phyloP scores from a whole-genome alignment of 2,329 filamentous ascomycete genomes.

The Aureobasidium melanogenum region DNA sequence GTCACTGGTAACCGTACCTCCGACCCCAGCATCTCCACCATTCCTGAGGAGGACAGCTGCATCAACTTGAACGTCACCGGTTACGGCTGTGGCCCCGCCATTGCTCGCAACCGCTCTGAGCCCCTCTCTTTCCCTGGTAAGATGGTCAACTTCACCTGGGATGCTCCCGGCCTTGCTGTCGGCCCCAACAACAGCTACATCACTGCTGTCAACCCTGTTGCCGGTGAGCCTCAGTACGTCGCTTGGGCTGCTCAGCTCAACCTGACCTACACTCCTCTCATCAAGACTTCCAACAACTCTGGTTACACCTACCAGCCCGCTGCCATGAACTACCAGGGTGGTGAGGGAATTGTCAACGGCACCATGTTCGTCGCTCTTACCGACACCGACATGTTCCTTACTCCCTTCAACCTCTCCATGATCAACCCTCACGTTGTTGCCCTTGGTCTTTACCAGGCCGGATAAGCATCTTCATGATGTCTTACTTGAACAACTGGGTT shows the following conservation, averaged over 20 bases:
- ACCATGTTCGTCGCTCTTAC: conserved; percentile 75
- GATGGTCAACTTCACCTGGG: conserved; percentile 63
- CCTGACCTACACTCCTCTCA: conserved; percentile 45
- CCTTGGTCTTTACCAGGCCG: conserved; percentile 45
- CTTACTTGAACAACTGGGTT: neutral
- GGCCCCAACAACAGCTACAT: conserved; percentile 80
- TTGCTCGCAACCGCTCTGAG: conserved; percentile 59
- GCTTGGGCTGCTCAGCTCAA: conserved; percentile 68
- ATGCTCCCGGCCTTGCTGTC: conserved; percentile 55
- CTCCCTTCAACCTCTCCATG: conserved; percentile 65
- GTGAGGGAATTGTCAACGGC: conserved; percentile 62
- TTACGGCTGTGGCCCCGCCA: conserved; percentile 53
- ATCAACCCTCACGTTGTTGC: conserved; percentile 71
- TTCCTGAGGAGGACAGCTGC: conserved; percentile 44
- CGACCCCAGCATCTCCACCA: conserved; percentile 42
- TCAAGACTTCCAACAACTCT: conserved; percentile 53
- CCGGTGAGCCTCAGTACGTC: conserved; percentile 54
- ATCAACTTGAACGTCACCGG: conserved; percentile 46
- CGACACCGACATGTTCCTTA: conserved; percentile 57
- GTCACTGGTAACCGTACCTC: conserved; percentile 52
- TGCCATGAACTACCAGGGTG: conserved; percentile 55
- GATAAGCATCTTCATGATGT: conserved; percentile 38
- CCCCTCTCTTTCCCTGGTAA: conserved; percentile 69
- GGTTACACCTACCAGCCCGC: conserved; percentile 68
- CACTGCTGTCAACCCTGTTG: conserved; percentile 44